These are phyloP conservation scores for Candida ipomoeae DNA, from an alignment of 805 yeast genomes.

Conservation along the genomic window DNA sequence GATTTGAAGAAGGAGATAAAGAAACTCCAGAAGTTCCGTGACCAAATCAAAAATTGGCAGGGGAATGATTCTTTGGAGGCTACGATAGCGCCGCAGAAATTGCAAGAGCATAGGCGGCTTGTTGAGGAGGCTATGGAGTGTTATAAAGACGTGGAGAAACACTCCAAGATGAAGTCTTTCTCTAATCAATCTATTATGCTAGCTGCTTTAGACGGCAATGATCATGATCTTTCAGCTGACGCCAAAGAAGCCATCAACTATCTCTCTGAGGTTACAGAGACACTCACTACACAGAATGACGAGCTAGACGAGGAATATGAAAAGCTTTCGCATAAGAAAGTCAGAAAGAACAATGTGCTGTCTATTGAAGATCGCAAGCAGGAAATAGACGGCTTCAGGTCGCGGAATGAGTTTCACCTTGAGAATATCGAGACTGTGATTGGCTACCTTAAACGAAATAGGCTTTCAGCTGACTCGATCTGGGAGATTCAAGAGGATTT, in stretches of 20 bases:
- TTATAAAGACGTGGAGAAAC: constrained; percentile 41
- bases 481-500: constrained; percentile 39
- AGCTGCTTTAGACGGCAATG: constrained; percentile 28
- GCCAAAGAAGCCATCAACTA: constrained; percentile 32
- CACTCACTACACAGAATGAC: constrained; percentile 33
- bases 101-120: constrained; percentile 34
- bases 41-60: constrained; percentile 44
- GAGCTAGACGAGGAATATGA: constrained; percentile 39
- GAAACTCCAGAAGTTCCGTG: constrained; percentile 43
- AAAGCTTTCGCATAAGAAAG: constrained; percentile 35
- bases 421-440: constrained; percentile 33
- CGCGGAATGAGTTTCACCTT: constrained; percentile 34
- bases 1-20: constrained; percentile 45
- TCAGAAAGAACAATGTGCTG: constrained; percentile 34
- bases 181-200: constrained; percentile 45
- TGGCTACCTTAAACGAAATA: constrained; percentile 23
- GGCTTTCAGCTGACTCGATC: constrained; percentile 15
- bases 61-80: constrained; percentile 24
- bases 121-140: constrained; percentile 46
- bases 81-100: constrained; percentile 19
- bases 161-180: constrained; percentile 41
- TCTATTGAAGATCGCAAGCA: constrained; percentile 39
- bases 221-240: constrained; percentile 27
- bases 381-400: constrained; percentile 31
- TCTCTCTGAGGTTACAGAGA: constrained; percentile 28